A percentile compares a stretch with the other conserved stretches of the same genome.
Conservation (phyloP, 176 grass and related monocot species). For the Cenchrus purpureus region DNA sequence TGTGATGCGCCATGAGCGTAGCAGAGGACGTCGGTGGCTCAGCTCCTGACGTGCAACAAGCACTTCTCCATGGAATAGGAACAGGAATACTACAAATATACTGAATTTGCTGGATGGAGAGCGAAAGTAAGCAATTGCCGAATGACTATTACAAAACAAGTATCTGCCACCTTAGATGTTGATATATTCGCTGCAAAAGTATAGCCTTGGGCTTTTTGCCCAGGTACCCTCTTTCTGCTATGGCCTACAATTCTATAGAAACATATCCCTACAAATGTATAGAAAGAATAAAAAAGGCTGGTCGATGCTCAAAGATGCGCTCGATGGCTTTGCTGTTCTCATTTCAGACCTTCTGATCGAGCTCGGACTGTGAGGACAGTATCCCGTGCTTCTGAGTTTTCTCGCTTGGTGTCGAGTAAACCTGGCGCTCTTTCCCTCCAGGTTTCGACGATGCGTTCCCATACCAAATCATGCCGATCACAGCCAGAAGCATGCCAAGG, state of each 20-base stretch:
- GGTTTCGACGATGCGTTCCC: constrained; percentile 68
- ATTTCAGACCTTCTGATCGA: constrained; percentile 51
- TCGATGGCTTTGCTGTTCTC: background rate
- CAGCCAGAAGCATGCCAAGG: constrained; percentile 62
- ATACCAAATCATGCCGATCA: constrained; percentile 70
- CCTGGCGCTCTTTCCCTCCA: constrained; percentile 59
- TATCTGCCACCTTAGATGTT: constrained; percentile 9
- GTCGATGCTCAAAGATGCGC: constrained; percentile 5
- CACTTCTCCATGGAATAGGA: background rate
- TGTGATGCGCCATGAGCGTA: too few species aligned
- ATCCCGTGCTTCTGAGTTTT: constrained; percentile 39
- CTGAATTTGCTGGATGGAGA: background rate
- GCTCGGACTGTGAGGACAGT: constrained; percentile 29
- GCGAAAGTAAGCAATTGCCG: background rate
- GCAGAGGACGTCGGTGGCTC: too few species aligned
- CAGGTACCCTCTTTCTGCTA: constrained; percentile 19
- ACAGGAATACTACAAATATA: background rate
- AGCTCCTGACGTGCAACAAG: too few species aligned
- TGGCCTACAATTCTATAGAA: constrained; percentile 31
- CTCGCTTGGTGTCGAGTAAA: constrained; percentile 32
- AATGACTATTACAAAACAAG: constrained; percentile 14
- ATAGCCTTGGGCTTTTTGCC: constrained; percentile 1
- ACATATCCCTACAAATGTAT: constrained; percentile 5
- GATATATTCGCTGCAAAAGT: constrained; percentile 8
- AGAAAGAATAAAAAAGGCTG: background rate